Evolutionary conservation across 352 stramenopile species (phyloP).

Genomic region (Aphanomyces astaci): DNA sequence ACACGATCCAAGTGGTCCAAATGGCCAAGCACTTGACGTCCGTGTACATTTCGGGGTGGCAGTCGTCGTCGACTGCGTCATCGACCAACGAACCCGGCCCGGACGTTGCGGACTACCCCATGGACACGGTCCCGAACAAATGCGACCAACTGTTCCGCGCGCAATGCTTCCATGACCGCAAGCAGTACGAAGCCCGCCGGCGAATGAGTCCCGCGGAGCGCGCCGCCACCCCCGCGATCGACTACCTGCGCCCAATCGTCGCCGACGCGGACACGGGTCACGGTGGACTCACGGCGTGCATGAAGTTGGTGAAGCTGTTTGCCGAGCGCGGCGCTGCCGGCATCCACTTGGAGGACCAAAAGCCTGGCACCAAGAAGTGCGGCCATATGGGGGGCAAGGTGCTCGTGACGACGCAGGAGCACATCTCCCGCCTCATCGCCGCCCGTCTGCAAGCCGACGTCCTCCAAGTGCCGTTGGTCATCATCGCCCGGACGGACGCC

Average conservation of each 20-base stretch:
- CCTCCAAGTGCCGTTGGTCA: conserved; percentile 89
- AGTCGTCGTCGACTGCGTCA: conserved; percentile 91
- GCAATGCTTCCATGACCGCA: conserved; percentile 96
- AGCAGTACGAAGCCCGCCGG: conserved; percentile 91
- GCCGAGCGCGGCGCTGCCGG: conserved; percentile 95
- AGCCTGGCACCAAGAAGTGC: conserved; percentile 98
- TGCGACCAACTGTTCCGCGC: conserved; percentile 96
- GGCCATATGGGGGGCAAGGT: conserved; percentile 99
- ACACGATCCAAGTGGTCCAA: conserved; percentile 94
- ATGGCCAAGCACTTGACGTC: conserved; percentile 92
- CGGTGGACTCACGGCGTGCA: conserved; percentile 93
- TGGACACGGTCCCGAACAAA: conserved; percentile 97
- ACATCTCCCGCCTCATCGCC: conserved; percentile 95
- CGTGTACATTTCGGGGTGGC: conserved; percentile 97
- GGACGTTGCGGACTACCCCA: conserved; percentile 98
- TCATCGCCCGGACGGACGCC: conserved; percentile 96
- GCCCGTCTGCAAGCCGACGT: conserved; percentile 95
- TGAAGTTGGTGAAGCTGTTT: conserved; percentile 99
- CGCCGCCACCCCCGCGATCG: conserved; percentile 73
- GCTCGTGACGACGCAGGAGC: conserved; percentile 95
- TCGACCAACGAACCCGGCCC: conserved; percentile 94
- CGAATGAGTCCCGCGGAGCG: conserved; percentile 72
- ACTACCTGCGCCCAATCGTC: conserved; percentile 96
- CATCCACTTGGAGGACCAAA: conserved; percentile 99
- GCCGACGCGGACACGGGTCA: conserved; percentile 97